Base-by-base conservation (phyloP, 2,329 filamentous ascomycete genomes). In the Tolypocladium ovalisporum region DNA sequence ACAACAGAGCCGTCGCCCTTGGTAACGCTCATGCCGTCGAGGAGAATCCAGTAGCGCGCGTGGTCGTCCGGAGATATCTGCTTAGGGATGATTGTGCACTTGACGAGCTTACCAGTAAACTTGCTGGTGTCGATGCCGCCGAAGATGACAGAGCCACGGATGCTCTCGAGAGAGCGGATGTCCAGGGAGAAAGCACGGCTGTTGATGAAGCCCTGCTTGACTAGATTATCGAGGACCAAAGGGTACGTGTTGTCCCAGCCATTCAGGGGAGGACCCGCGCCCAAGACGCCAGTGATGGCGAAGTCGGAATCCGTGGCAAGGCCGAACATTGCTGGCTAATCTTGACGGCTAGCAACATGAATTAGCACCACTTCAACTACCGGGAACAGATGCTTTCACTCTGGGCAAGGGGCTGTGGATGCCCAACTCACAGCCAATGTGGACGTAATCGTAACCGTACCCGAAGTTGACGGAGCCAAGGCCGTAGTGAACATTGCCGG, bases 121-220 rank as follows among this genome's bases (percentile, higher is more conserved):
- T 83, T 84, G 56, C 71, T 76, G 4, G 73, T 79, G 62, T 85
- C 79, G 54, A 84, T 74, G 22, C 82, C 82, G 24, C 82, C 82
- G 54, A 83, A 85, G 27, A 84, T 66, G 27, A 70, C 68, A 13
- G 68, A 68, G 47, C 66, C 70, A 53, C 67, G 65, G 8, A 62
- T 60, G 58, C 66, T 71, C 27, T 64, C 63, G 24, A 71, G 59
- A 12, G 64, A 64, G 44, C 70, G 68, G 35, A 72, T 67, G 44
- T 72, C 69, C 10, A 73, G 68, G 56, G 65, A 67, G 60, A 74
- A 68, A 15, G 67, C 71, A 3, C 71, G 66, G 52, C 71, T 74
- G 51, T 73, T 67, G 62, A 69, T 75, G 54, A 70, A 65, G 19
- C 68, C 67, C 40, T 74, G 71, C 5, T 52, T 54, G 44, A 59